Evolutionary conservation across 108 stramenopile genomes (phyloP).

Genomic region (Cyclotella baltica): DNA sequence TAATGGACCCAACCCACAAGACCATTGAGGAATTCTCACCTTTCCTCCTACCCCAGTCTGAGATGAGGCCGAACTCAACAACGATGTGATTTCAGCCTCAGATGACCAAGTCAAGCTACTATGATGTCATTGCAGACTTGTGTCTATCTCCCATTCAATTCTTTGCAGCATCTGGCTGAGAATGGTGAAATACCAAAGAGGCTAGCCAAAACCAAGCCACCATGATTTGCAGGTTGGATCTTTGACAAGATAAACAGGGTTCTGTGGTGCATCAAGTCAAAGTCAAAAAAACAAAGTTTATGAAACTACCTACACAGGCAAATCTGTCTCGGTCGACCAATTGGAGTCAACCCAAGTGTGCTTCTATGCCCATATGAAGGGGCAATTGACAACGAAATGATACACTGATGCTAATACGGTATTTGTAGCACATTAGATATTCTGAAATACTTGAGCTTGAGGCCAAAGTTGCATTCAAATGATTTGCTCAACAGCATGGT

Average conservation of each 20-base stretch:
- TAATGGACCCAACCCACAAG: no score
- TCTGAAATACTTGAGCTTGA: not conserved
- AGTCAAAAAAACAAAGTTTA: not conserved
- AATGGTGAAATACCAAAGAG: conserved; percentile 17
- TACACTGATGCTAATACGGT: not conserved
- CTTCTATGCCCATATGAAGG: not conserved
- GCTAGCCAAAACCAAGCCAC: conserved; percentile 9
- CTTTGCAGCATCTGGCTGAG: not conserved
- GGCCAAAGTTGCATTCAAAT: conserved; percentile 7
- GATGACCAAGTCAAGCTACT: conserved; percentile 14
- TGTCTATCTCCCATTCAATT: conserved; percentile 2
- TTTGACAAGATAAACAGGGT: conserved; percentile 7
- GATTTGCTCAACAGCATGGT: not conserved
- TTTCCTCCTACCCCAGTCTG: not conserved
- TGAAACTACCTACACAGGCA: not conserved
- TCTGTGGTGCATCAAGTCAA: not conserved
- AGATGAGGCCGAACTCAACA: conserved; percentile 8
- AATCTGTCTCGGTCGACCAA: conserved; percentile 6
- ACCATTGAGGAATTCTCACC: conserved; percentile 6
- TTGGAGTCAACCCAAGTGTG: not conserved
- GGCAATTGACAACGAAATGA: not conserved
- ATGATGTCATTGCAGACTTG: conserved; percentile 16
- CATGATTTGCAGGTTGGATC: conserved; percentile 24
- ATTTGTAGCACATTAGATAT: conserved; percentile 1
- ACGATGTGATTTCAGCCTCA: not conserved